phyloP scores from a whole-genome alignment of 495 filamentous ascomycete species.

The Penicillium manginii region DNA sequence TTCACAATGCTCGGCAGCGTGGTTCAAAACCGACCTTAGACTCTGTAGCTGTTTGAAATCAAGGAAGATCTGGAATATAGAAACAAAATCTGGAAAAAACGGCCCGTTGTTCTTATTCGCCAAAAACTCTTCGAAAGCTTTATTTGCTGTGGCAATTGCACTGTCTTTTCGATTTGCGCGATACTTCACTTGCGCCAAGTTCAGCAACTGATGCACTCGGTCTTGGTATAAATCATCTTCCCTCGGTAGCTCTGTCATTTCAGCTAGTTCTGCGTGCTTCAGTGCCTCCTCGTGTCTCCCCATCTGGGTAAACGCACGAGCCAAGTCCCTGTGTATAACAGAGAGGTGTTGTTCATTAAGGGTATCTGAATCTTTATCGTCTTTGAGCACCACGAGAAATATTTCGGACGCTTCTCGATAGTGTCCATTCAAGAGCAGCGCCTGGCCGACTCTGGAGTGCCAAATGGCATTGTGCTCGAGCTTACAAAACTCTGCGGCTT shows the following conservation, averaged over 20 bases:
- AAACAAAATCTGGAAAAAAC: neutral
- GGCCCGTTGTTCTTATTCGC: neutral
- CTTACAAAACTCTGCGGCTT: constrained; percentile 1
- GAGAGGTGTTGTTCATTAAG: neutral
- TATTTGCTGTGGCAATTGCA: constrained; percentile 9
- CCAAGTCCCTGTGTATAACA: constrained; percentile 7
- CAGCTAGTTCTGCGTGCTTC: neutral
- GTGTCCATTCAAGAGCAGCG: neutral
- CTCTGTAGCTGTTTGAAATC: neutral
- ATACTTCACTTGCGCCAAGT: constrained; percentile 11
- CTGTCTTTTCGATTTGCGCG: constrained; percentile 5
- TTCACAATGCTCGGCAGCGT: neutral
- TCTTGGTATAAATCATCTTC: neutral
- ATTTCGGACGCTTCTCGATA: neutral
- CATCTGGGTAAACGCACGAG: constrained; percentile 2
- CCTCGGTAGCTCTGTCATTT: neutral
- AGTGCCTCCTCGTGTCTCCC: neutral
- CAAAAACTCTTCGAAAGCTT: neutral
- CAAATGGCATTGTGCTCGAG: constrained; percentile 8
- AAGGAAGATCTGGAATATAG: neutral
- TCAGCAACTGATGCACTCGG: neutral
- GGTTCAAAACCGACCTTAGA: neutral
- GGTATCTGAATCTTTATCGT: neutral
- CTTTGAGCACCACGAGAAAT: neutral
- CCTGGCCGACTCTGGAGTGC: constrained; percentile 13